Percentiles rank a stretch among this genome's conserved stretches.
These are phyloP conservation scores for Epichloe coenophiala DNA, from an alignment of 2,329 filamentous ascomycete species.

Conservation along the genomic window DNA sequence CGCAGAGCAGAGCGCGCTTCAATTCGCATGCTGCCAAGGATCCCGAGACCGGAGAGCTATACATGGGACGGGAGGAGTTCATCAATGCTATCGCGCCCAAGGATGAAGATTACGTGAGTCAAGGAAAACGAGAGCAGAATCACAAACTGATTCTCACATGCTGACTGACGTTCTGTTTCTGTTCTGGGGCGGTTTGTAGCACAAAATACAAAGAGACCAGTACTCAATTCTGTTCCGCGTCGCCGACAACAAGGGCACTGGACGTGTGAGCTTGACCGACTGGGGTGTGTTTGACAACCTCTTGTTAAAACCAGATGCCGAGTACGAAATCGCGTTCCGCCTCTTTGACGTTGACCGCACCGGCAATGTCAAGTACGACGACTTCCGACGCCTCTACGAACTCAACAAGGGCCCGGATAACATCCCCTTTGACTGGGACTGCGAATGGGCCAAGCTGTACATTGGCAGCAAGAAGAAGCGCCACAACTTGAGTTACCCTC, in stretches of 20 bases:
- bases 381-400: constrained; percentile 75
- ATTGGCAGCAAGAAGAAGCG: constrained; percentile 77
- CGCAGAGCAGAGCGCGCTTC: constrained; percentile 66
- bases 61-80: constrained; percentile 77
- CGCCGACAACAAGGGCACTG: constrained; percentile 64
- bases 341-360: constrained; percentile 80
- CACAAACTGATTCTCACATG: neutral
- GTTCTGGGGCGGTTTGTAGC: constrained; percentile 35
- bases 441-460: constrained; percentile 91
- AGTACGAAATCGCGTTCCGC: constrained; percentile 97
- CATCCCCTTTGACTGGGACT: constrained; percentile 94
- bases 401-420: constrained; percentile 73
- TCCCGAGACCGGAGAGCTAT: constrained; percentile 59
- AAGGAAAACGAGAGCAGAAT: neutral
- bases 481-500: constrained; percentile 84
- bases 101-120: constrained; percentile 79
- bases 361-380: constrained; percentile 78
- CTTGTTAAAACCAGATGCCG: constrained; percentile 83
- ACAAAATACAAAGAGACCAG: constrained; percentile 95
- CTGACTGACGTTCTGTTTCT: neutral
- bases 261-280: constrained; percentile 66
- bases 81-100: constrained; percentile 78
- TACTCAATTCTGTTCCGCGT: constrained; percentile 88
- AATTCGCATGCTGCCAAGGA: constrained; percentile 63
- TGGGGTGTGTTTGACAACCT: constrained; percentile 93